Evolutionary conservation across 441 rosid genomes (phyloP).

Genomic region (Adansonia rubrostipa): DNA sequence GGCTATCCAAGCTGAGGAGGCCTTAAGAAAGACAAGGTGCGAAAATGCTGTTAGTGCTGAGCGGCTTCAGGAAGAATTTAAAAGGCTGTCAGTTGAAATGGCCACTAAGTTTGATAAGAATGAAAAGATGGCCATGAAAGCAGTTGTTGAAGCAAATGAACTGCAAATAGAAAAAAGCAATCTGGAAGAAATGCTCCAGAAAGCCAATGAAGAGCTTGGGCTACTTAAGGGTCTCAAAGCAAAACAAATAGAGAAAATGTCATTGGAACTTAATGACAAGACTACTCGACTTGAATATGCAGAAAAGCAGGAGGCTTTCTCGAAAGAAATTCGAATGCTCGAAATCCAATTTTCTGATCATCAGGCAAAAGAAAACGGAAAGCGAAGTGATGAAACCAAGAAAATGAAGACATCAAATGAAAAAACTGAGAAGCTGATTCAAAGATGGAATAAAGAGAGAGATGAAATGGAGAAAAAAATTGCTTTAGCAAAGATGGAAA

Average conservation of each 20-base stretch:
- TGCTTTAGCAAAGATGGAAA: slow-evolving; percentile 55
- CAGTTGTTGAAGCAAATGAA: background rate
- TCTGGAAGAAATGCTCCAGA: slow-evolving; percentile 13
- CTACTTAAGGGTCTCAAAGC: slow-evolving; percentile 24
- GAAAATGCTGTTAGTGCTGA: background rate
- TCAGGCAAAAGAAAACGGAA: slow-evolving; percentile 35
- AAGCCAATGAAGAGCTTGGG: background rate
- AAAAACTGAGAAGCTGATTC: slow-evolving; percentile 49
- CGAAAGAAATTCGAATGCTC: slow-evolving; percentile 46
- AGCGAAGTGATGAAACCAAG: slow-evolving; percentile 43
- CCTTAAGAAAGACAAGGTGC: background rate
- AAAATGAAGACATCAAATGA: slow-evolving; percentile 39
- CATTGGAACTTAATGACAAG: slow-evolving; percentile 34
- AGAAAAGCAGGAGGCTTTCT: slow-evolving; percentile 42
- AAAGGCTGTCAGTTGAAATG: background rate
- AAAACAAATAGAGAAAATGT: slow-evolving; percentile 35
- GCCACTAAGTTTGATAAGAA: background rate
- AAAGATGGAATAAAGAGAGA: slow-evolving; percentile 61
- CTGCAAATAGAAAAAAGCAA: background rate
- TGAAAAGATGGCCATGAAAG: background rate
- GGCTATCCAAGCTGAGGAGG: slow-evolving; percentile 5
- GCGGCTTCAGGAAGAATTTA: background rate
- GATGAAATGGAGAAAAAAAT: slow-evolving; percentile 53
- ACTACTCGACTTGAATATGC: slow-evolving; percentile 36
- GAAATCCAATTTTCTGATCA: slow-evolving; percentile 27